Conservation (phyloP, 768 basidiomycete species). For the Rubroboletus pulcherrimus region DNA sequence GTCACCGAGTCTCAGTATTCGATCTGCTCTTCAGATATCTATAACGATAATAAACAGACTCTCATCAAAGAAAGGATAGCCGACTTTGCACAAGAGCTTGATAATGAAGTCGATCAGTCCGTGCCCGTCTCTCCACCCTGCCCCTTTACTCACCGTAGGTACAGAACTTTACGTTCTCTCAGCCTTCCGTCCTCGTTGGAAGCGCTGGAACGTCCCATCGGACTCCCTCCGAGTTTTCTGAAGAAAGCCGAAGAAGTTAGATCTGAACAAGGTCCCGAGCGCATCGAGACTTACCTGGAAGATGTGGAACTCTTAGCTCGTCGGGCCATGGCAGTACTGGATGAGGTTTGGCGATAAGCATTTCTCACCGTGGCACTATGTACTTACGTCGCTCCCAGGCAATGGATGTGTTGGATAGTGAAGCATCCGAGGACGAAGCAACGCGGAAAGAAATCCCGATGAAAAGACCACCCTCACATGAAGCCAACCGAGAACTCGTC, state of each 20-base stretch:
- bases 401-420: slow-evolving; percentile 85
- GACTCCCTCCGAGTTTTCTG: slow-evolving; percentile 83
- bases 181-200: slow-evolving; percentile 86
- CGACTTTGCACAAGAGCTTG: slow-evolving; percentile 57
- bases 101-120: slow-evolving; percentile 58
- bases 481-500: slow-evolving; percentile 72
- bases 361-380: not conserved
- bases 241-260: slow-evolving; percentile 84
- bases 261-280: slow-evolving; percentile 67
- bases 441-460: slow-evolving; percentile 48
- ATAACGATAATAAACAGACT: slow-evolving; percentile 73
- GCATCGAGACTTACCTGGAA: slow-evolving; percentile 67
- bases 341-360: slow-evolving; percentile 55
- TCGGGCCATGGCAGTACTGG: slow-evolving; percentile 57
- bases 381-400: slow-evolving; percentile 46
- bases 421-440: slow-evolving; percentile 81
- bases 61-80: slow-evolving; percentile 67
- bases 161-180: slow-evolving; percentile 61
- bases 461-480: slow-evolving; percentile 64
- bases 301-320: slow-evolving; percentile 66
- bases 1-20: not conserved
- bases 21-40: slow-evolving; percentile 56
- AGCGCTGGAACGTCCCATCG: slow-evolving; percentile 80
- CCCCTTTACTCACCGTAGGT: slow-evolving; percentile 2
- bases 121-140: slow-evolving; percentile 20